Conservation (phyloP, 768 basidiomycete species). For the Crassisporium funariophilum region DNA sequence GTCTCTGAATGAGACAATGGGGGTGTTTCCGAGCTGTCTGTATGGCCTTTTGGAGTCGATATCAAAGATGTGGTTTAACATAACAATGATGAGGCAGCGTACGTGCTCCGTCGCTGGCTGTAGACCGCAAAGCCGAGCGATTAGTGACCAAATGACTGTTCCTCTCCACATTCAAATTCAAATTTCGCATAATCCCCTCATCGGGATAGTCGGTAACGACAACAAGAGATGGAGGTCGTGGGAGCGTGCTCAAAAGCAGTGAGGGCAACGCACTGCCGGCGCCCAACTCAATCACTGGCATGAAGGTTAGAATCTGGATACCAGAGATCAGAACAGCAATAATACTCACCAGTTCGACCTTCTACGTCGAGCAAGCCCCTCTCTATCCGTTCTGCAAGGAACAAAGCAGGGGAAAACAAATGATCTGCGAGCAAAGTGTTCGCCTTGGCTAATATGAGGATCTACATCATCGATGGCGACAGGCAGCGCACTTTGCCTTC, state of each 20-base stretch:
- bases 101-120: too few species aligned
- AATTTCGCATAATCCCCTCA: constrained; percentile 56
- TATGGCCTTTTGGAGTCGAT: too few species aligned
- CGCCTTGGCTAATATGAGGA: constrained; percentile 43
- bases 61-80: too few species aligned
- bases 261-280: constrained; percentile 72
- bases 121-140: too few species aligned
- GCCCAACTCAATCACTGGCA: constrained; percentile 70
- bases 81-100: too few species aligned
- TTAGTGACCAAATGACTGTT: constrained; percentile 47
- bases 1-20: too few species aligned
- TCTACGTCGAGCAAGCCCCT: constrained; percentile 46
- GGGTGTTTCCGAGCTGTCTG: too few species aligned
- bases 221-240: constrained; percentile 49
- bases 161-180: constrained; percentile 53
- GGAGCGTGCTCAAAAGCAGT: constrained; percentile 51
- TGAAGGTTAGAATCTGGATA: background rate
- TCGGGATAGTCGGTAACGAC: constrained; percentile 75
- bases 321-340: background rate
- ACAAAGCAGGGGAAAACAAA: constrained; percentile 68
- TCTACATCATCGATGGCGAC: constrained; percentile 7
- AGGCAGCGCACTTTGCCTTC: constrained; percentile 56
- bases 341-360: constrained; percentile 42
- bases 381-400: constrained; percentile 69
- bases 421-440: constrained; percentile 74